Conservation (phyloP, 495 filamentous ascomycete genomes). For the Hypoxylon fragiforme region DNA sequence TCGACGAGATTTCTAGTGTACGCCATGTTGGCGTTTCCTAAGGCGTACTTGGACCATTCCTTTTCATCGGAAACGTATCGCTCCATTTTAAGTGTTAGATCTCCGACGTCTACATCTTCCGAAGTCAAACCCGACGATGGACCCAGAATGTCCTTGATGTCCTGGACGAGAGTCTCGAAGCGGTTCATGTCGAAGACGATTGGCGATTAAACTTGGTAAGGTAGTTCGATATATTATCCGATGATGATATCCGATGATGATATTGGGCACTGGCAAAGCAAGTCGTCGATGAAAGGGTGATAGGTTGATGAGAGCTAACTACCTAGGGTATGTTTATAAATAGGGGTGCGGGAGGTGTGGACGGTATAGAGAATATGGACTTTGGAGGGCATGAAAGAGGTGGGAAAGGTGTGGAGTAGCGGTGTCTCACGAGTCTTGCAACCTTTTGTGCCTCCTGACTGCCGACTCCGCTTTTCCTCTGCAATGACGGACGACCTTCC, state of each 20-base stretch:
- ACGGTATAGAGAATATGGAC: constrained; percentile 20
- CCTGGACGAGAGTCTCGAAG: constrained; percentile 74
- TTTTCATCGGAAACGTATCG: constrained; percentile 64
- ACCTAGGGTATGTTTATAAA: neutral
- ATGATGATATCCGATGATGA: neutral
- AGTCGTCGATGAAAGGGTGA: constrained; percentile 2
- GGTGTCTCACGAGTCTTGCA: neutral
- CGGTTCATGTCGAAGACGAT: constrained; percentile 41
- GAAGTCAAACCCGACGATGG: constrained; percentile 79
- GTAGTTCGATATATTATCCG: neutral
- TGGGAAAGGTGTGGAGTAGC: neutral
- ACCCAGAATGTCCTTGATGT: constrained; percentile 71
- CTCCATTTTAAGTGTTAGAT: constrained; percentile 70
- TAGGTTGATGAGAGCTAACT: constrained; percentile 17
- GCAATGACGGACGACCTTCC: neutral
- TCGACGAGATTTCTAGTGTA: constrained; percentile 92
- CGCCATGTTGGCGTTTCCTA: constrained; percentile 62
- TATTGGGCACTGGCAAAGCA: constrained; percentile 5
- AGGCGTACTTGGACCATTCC: constrained; percentile 75
- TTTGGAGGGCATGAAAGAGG: too few species aligned
- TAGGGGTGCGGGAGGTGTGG: constrained; percentile 8
- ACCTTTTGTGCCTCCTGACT: constrained; percentile 6
- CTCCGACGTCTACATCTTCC: constrained; percentile 71
- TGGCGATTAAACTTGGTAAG: neutral
- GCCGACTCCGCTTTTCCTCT: constrained; percentile 32